Percentiles rank a stretch among this genome's conserved stretches.
Conservation (phyloP, 2,329 filamentous ascomycete genomes). For the Ceratocystis alfenasii region DNA sequence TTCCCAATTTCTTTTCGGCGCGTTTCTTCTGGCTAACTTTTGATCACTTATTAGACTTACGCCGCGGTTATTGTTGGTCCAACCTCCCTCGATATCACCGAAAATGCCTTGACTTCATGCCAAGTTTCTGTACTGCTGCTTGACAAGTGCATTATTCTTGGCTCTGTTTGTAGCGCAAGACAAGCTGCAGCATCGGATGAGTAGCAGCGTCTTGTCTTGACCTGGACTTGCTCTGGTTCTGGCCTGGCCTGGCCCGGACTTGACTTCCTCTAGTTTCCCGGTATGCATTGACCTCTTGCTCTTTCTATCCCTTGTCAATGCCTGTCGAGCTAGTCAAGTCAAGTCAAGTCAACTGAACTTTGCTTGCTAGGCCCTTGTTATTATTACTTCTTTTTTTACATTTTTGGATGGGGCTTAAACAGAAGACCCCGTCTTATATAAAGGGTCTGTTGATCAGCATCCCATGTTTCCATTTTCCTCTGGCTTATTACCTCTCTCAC, state of each 20-base stretch:
- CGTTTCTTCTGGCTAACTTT: neutral
- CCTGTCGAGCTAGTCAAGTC: neutral
- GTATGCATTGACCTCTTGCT: neutral
- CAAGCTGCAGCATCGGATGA: no score
- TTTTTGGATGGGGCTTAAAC: neutral
- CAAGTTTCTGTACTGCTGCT: no score
- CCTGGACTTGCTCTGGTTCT: no score
- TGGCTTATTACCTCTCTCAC: neutral
- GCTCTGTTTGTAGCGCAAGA: no score
- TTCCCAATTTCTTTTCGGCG: neutral
- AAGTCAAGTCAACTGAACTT: neutral
- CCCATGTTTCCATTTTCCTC: neutral
- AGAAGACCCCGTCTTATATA: neutral
- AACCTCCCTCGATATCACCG: no score
- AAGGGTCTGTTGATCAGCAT: neutral
- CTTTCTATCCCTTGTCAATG: neutral
- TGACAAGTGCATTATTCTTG: no score
- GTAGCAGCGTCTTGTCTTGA: no score
- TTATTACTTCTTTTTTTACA: neutral
- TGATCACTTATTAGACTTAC: no score
- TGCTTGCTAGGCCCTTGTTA: neutral
- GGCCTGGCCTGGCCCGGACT: no score
- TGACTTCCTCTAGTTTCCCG: no score
- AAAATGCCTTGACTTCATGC: no score
- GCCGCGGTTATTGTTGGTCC: no score